phyloP scores from a whole-genome alignment of 192 early-diverging fungal genomes.

The Podila clonocystis region DNA sequence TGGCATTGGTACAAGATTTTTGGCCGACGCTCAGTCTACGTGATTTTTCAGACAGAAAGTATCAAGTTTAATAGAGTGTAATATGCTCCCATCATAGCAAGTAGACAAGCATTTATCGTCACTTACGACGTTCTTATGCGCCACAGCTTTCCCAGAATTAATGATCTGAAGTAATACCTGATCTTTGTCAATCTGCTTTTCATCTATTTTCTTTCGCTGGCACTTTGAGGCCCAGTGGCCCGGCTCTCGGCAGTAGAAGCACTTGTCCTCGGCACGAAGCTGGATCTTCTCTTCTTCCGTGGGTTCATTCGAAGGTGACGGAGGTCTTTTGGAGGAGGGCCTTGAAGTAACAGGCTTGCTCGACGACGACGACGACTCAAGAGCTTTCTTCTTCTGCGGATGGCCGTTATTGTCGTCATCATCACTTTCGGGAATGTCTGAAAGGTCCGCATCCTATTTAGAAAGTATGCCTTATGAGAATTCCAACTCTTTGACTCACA shows the following conservation, averaged over 20 bases:
- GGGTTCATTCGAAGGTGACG: no score
- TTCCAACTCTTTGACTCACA: not conserved
- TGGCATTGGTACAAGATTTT: slow-evolving; percentile 33
- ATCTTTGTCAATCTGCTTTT: slow-evolving; percentile 5
- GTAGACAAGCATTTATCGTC: no score
- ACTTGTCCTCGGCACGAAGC: not conserved
- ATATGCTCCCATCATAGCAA: no score
- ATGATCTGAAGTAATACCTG: slow-evolving; percentile 38
- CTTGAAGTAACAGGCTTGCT: no score
- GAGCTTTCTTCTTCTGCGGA: not conserved
- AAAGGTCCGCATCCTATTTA: not conserved
- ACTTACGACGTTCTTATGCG: not conserved
- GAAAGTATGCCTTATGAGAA: slow-evolving; percentile 3
- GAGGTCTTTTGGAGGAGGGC: no score
- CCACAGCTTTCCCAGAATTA: slow-evolving; percentile 39
- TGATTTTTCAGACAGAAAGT: not conserved
- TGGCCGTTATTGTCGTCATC: not conserved
- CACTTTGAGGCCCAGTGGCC: slow-evolving; percentile 22
- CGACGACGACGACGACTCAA: no score
- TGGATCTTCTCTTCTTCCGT: not conserved
- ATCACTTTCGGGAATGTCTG: not conserved
- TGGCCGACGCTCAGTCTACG: slow-evolving; percentile 6
- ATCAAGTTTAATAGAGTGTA: not conserved
- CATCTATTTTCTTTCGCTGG: not conserved
- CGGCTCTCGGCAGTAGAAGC: slow-evolving; percentile 18